Evolutionary conservation across 495 filamentous ascomycete genomes (phyloP), one percentile per base, ranked within the genome.

Genomic region (Immersiella caudata): DNA sequence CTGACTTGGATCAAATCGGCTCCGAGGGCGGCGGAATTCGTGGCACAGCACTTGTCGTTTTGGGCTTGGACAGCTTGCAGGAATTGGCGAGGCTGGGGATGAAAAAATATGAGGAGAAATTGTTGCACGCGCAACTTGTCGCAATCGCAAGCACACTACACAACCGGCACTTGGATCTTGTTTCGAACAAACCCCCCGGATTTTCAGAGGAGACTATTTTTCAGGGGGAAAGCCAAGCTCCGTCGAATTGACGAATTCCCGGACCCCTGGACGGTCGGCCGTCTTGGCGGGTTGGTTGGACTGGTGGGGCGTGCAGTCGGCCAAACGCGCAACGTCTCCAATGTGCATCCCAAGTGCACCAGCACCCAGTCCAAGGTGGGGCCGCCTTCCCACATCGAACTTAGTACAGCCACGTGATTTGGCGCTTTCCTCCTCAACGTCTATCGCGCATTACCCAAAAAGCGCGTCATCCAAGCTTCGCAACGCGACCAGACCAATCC

Each of bases 101-200:
- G 11, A 4, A 46, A 46, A 46, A 2, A 14, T 46, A 18, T 33
- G 40, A 46, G 40, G 2, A 46, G 9, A 14, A 46, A 46, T 12
- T 46, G 40, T 46, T 24, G 26, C 54, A 25, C 54, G 54, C 54
- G 18, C n/a, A 27, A 22, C 12, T 18, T 57, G 14, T 27, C 26
- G 54, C 54, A 21, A 57, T 25, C 11, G 26, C 0, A 27, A 57
- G 54, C 40, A 46, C 14, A 21, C 29, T 8, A 33, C 29, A n/a
- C 54, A 11, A 25, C 26, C 26, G 54, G 54, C 54, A 57, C 21
- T 24, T 26, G 21, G 26, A 21, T 14, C 54, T 57, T 24, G 54
- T 57, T 57, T 57, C 54, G 54, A 57, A 24, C 26, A 27, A 57
- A 57, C 12, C 26, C 54, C 51, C 54, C 54, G 54, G 54, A 57